Base-by-base conservation (phyloP, 805 yeast species). In the Monosporozyma yasuniensis region DNA sequence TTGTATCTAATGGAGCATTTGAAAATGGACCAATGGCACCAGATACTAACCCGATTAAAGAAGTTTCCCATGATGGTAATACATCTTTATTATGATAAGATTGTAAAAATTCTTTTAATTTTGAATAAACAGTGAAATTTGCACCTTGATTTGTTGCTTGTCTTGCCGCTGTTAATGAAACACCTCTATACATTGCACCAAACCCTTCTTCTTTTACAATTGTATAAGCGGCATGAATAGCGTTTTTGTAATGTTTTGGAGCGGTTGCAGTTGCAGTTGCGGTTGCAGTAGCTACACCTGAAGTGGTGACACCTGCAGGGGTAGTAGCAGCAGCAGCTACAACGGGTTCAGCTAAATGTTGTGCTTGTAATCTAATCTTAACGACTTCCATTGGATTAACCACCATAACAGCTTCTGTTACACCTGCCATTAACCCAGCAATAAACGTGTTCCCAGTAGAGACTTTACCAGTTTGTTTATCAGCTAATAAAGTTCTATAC, bases 131-230 rank as follows among this genome's bases (percentile, higher is more conserved):
- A 2, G 98, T 91, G 71, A 91, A 91, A 72, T 93, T 91, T 46
- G 95, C 97, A 74, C 97, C 99, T 72, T 91, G 99, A 74, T 91
- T 91, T 52, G 96, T 84, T 27, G 98, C 97, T 70, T 91, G 99
- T 74, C 99, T 82, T 28, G 96, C 95, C 37, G 97, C 96, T 32
- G 99, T 91, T 63, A 91, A 80, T 2, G 90, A 79, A 25, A 91
- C 98, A 65, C 99, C 99, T 66, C 96, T 79, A 75, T 91, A 91
- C 52, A 91, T 72, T 9, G 96, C 87, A 47, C 78, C 76, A 60
- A 87, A 74, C 46, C 99, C 99, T 73, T 91, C 99, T 69, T 91
- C 97, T 60, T 78, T 84, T 54, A 84, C 79, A 61, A 93, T 85
- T 34, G 88, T 74, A 64, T 82, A 81, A 25, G 86, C 82, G 44